phyloP scores from a whole-genome alignment of 257 asterid species.

The Solanum habrochaites region DNA sequence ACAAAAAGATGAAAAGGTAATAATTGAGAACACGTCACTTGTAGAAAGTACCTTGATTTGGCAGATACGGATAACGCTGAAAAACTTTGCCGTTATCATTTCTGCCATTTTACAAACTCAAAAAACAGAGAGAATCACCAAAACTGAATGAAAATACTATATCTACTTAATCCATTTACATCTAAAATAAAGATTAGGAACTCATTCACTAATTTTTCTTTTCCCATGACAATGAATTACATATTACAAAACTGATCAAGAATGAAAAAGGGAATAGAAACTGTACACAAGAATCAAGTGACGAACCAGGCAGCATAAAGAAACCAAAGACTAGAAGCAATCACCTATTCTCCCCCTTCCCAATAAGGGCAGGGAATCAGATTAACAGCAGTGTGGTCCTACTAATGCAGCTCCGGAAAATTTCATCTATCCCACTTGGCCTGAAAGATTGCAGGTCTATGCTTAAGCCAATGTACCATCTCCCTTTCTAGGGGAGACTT shows the following conservation, averaged over 20 bases:
- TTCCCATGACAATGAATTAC: conserved; percentile 33
- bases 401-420: conserved; percentile 30
- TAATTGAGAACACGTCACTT: not conserved
- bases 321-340: not conserved
- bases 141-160: not conserved
- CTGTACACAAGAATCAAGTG: conserved; percentile 75
- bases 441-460: conserved; percentile 65
- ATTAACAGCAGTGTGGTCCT: conserved; percentile 9
- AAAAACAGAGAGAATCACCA: no score
- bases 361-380: not conserved
- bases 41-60: not conserved
- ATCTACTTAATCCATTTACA: conserved; percentile 7
- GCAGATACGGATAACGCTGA: not conserved
- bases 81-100: not conserved
- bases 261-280: conserved; percentile 12
- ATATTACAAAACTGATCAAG: conserved; percentile 33
- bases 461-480: conserved; percentile 82
- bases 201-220: conserved; percentile 8
- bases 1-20: not conserved
- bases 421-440: conserved; percentile 84
- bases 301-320: conserved; percentile 7
- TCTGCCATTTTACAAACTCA: not conserved
- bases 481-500: conserved; percentile 54
- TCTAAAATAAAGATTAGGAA: conserved; percentile 5
- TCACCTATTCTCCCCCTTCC: not conserved